These are phyloP conservation scores for Boechera retrofracta DNA, from an alignment of 345 rosid genomes.

Conservation along the genomic window DNA sequence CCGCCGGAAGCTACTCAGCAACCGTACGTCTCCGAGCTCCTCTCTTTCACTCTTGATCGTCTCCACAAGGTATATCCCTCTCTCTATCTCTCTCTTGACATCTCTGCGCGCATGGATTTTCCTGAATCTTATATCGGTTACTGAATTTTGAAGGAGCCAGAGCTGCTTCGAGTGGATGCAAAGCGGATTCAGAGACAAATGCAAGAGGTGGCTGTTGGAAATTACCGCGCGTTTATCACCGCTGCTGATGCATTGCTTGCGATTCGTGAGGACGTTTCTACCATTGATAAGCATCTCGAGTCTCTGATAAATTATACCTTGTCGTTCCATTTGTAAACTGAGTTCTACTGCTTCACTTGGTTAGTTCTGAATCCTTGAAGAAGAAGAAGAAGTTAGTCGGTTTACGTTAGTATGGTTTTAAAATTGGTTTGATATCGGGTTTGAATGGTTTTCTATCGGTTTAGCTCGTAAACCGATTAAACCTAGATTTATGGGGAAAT, in stretches of 20 bases:
- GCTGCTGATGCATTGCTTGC: slow-evolving; percentile 93
- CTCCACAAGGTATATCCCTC: slow-evolving; percentile 85
- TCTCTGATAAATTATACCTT: slow-evolving; percentile 61
- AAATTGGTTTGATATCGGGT: too few species aligned
- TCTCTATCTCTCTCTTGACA: slow-evolving; percentile 9
- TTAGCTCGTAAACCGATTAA: too few species aligned
- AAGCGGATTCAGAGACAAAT: slow-evolving; percentile 96
- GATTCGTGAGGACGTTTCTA: slow-evolving; percentile 81
- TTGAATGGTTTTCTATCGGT: too few species aligned
- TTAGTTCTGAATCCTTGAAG: not conserved
- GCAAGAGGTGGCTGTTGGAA: slow-evolving; percentile 97
- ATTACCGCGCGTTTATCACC: slow-evolving; percentile 91
- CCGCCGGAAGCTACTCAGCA: slow-evolving; percentile 65
- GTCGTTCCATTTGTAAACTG: not conserved
- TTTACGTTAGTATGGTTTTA: too few species aligned
- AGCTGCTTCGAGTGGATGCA: slow-evolving; percentile 91
- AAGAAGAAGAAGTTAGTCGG: too few species aligned
- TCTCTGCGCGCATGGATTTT: slow-evolving; percentile 22
- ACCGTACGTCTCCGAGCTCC: slow-evolving; percentile 95
- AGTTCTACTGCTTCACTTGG: slow-evolving; percentile 1
- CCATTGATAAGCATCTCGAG: slow-evolving; percentile 87
- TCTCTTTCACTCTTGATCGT: slow-evolving; percentile 98
- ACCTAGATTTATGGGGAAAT: too few species aligned
- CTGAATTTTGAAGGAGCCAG: slow-evolving; percentile 71
- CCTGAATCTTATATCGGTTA: slow-evolving; percentile 27